Conservation (phyloP, 495 filamentous ascomycete species). For the Sabuloglossum arenarium region DNA sequence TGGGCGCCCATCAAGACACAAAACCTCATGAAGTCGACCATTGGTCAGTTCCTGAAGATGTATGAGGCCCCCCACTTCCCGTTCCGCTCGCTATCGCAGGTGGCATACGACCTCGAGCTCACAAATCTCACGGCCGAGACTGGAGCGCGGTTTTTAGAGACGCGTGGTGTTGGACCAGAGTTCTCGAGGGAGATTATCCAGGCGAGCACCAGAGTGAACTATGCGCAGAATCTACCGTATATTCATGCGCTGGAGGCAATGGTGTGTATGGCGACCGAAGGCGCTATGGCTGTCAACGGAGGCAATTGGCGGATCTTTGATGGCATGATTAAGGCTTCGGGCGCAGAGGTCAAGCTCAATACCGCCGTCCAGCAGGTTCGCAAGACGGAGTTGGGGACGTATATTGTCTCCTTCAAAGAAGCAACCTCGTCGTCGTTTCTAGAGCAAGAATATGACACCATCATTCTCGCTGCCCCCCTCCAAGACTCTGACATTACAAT, state of each 20-base stretch:
- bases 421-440: neutral
- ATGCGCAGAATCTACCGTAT: conserved; percentile 63
- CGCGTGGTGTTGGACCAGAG: conserved; percentile 39
- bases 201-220: conserved; percentile 85
- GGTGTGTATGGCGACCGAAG: conserved; percentile 83
- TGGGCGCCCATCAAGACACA: conserved; percentile 52
- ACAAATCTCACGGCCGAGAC: conserved; percentile 40
- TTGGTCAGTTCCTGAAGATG: conserved; percentile 56
- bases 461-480: conserved; percentile 58
- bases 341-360: conserved; percentile 41
- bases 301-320: conserved; percentile 95
- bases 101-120: conserved; percentile 42
- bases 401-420: conserved; percentile 20
- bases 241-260: conserved; percentile 86
- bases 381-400: conserved; percentile 17
- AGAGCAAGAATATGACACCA: conserved; percentile 43
- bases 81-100: conserved; percentile 50
- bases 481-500: conserved; percentile 53
- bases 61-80: conserved; percentile 73
- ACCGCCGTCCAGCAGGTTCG: conserved; percentile 42
- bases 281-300: conserved; percentile 55
- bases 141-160: conserved; percentile 44
- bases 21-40: conserved; percentile 45
- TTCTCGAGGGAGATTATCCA: conserved; percentile 80
- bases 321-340: conserved; percentile 46